Conservation (phyloP, 208 protist species). For the Crithidia bombi region DNA sequence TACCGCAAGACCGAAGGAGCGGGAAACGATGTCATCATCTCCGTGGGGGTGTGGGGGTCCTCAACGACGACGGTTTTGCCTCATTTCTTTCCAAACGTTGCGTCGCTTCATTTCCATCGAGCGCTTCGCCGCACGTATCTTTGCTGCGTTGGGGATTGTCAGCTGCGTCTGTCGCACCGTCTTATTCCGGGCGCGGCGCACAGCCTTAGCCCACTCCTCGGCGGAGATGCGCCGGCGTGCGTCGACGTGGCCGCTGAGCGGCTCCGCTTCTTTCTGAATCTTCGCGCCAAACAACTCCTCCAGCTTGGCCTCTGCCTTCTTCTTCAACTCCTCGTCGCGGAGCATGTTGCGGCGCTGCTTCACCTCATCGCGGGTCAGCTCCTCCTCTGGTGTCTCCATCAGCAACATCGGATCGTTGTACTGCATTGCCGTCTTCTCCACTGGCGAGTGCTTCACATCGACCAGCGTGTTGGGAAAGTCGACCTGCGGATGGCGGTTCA, state of each 20-base stretch:
- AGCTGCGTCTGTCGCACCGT: constrained; percentile 78
- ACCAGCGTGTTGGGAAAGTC: constrained; percentile 86
- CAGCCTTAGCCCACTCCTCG: constrained; percentile 81
- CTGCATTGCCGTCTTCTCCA: constrained; percentile 89
- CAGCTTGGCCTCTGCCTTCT: constrained; percentile 72
- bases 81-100: constrained; percentile 62
- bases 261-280: constrained; percentile 23
- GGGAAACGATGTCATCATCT: no score
- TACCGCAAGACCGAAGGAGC: no score
- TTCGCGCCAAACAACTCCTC: constrained; percentile 74
- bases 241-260: constrained; percentile 53
- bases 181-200: constrained; percentile 60
- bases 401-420: constrained; percentile 75
- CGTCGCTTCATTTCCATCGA: constrained; percentile 49
- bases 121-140: constrained; percentile 53
- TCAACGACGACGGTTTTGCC: constrained; percentile 62
- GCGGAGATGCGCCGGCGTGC: constrained; percentile 69
- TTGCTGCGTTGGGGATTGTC: constrained; percentile 70
- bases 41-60: no score
- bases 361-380: constrained; percentile 70
- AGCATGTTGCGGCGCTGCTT: constrained; percentile 43
- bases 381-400: constrained; percentile 48
- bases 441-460: constrained; percentile 62
- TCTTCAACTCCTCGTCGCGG: constrained; percentile 55
- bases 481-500: constrained; percentile 78